Conservation (phyloP, 140 eudicot species). For the Erigeron philadelphicus region DNA sequence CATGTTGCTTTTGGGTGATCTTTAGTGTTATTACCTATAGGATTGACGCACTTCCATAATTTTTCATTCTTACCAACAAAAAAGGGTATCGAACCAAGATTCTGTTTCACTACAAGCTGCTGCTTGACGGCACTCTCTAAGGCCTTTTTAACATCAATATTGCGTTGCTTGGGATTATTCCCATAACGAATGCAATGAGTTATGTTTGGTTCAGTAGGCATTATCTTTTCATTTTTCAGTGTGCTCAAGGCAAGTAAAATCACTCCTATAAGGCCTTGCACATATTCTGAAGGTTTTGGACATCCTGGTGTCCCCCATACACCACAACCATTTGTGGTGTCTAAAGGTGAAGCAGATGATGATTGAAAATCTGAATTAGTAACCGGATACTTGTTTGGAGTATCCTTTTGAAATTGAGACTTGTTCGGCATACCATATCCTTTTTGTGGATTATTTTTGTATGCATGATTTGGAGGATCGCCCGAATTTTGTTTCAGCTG, state of each 20-base stretch:
- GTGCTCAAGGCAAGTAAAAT: slow-evolving; percentile 72
- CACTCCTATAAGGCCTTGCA: slow-evolving; percentile 72
- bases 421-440: slow-evolving; percentile 43
- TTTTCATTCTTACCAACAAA: slow-evolving; percentile 70
- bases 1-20: slow-evolving; percentile 60
- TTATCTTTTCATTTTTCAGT: slow-evolving; percentile 69
- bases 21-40: slow-evolving; percentile 45
- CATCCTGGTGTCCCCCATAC: slow-evolving; percentile 72
- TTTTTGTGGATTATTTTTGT: slow-evolving; percentile 46
- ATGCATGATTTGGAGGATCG: slow-evolving; percentile 34
- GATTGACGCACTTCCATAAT: slow-evolving; percentile 80
- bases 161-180: slow-evolving; percentile 51
- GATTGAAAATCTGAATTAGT: slow-evolving; percentile 32
- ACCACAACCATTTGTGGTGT: slow-evolving; percentile 34
- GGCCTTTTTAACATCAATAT: slow-evolving; percentile 84
- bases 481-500: slow-evolving; percentile 40
- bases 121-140: slow-evolving; percentile 73
- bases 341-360: slow-evolving; percentile 36
- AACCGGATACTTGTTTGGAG: slow-evolving; percentile 27
- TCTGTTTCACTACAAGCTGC: slow-evolving; percentile 63
- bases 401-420: slow-evolving; percentile 35
- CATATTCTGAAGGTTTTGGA: slow-evolving; percentile 68
- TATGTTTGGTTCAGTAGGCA: slow-evolving; percentile 81
- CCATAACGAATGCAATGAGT: slow-evolving; percentile 71
- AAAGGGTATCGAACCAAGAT: slow-evolving; percentile 45